phyloP scores from a whole-genome alignment of 1,284 basidiomycete genomes.

The Pseudozyma sp. region DNA sequence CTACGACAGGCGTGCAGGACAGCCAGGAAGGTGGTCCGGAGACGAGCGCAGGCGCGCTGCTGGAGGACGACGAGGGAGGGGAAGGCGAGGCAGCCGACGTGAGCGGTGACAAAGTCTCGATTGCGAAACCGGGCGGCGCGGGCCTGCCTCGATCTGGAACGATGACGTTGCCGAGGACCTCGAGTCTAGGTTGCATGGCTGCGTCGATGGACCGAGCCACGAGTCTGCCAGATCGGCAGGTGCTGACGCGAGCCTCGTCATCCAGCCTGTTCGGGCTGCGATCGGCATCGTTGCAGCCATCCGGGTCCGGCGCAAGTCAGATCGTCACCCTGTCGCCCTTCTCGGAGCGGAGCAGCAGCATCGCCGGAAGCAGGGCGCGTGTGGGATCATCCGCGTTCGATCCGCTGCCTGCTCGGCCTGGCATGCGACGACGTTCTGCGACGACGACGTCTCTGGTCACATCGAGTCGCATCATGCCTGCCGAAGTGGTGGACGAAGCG shows the following conservation, averaged over 20 bases:
- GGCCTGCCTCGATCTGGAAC: neutral
- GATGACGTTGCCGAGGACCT: conserved; percentile 6
- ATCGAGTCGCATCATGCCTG: conserved; percentile 43
- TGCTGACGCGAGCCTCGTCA: conserved; percentile 20
- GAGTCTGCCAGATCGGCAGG: conserved; percentile 31
- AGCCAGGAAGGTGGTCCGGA: neutral
- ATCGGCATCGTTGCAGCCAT: conserved; percentile 14
- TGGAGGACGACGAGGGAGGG: neutral
- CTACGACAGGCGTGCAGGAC: neutral
- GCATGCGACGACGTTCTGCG: conserved; percentile 43
- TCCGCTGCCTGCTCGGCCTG: conserved; percentile 33
- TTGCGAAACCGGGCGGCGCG: neutral
- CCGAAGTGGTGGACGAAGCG: conserved; percentile 50
- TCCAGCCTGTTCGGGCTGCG: conserved; percentile 18
- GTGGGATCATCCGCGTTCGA: conserved; percentile 37
- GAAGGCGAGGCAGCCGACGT: neutral
- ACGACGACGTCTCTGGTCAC: conserved; percentile 42
- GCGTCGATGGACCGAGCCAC: conserved; percentile 42
- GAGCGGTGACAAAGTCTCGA: neutral
- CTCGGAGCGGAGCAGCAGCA: conserved; percentile 1
- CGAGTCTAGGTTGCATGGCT: conserved; percentile 12
- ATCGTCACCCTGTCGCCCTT: conserved; percentile 8
- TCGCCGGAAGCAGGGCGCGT: conserved; percentile 3
- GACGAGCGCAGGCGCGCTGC: neutral
- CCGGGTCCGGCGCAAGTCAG: conserved; percentile 3